phyloP scores from a whole-genome alignment of 2,329 filamentous ascomycete genomes.

The Talaromyces sp. region DNA sequence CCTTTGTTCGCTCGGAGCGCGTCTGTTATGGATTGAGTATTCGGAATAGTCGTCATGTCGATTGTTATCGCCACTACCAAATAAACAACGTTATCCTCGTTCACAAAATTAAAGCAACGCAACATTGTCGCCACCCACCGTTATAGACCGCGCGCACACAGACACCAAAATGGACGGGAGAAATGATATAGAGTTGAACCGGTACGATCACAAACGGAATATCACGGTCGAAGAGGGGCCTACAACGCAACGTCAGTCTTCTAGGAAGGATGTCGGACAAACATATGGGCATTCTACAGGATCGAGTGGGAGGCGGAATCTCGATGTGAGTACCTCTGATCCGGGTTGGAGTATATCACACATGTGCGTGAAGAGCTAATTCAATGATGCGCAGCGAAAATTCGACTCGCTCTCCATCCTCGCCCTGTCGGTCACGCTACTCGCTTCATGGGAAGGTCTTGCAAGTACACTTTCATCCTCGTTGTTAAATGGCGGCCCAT shows the following conservation, averaged over 20 bases:
- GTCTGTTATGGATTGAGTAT: not conserved
- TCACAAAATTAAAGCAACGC: not conserved
- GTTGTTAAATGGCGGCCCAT: slow-evolving; percentile 33
- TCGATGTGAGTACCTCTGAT: slow-evolving; percentile 21
- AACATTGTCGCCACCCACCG: not conserved
- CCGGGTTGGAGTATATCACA: not conserved
- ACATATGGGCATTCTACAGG: slow-evolving; percentile 21
- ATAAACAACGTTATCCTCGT: not conserved
- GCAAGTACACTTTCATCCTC: slow-evolving; percentile 26
- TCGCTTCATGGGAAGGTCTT: slow-evolving; percentile 38
- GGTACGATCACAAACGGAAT: slow-evolving; percentile 11
- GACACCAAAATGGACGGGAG: slow-evolving; percentile 4
- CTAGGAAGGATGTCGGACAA: not conserved
- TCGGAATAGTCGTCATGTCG: not conserved
- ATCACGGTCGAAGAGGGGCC: not conserved
- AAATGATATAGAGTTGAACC: slow-evolving; percentile 11
- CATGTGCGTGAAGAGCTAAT: not conserved
- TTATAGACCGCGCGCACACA: not conserved
- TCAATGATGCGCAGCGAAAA: slow-evolving; percentile 18
- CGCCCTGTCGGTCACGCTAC: slow-evolving; percentile 37
- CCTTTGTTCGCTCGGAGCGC: not conserved
- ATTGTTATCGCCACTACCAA: not conserved
- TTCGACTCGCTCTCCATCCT: slow-evolving; percentile 36
- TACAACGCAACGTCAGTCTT: not conserved
- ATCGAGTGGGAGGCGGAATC: slow-evolving; percentile 25